phyloP scores from a whole-genome alignment of 805 yeast species.

The Candida multigemmis region DNA sequence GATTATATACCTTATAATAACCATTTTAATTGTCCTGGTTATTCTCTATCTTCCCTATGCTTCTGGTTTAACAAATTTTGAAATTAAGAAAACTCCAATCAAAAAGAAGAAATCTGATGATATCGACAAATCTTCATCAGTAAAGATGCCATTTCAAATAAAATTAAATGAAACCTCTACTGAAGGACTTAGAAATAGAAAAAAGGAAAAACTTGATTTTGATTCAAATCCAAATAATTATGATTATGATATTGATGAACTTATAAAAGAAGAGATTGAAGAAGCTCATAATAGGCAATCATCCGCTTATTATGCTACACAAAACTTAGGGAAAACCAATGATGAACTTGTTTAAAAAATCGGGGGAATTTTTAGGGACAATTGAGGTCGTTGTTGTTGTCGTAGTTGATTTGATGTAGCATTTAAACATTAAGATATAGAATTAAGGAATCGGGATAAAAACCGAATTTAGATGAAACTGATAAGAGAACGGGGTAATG shows the following conservation, averaged over 20 bases:
- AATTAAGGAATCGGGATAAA: no score
- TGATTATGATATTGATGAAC: conserved; percentile 36
- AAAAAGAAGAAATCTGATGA: conserved; percentile 2
- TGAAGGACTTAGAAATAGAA: conserved; percentile 17
- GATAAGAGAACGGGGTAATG: no score
- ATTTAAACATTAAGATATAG: no score
- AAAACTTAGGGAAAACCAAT: conserved; percentile 3
- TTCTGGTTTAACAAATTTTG: conserved; percentile 40
- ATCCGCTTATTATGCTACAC: conserved; percentile 2
- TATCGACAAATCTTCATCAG: conserved; percentile 11
- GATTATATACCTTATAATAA: conserved; percentile 30
- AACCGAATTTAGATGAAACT: no score
- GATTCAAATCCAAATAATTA: conserved; percentile 31
- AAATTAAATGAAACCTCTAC: conserved; percentile 16
- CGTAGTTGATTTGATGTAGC: no score
- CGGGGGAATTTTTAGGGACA: no score
- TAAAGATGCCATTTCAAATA: conserved; percentile 26
- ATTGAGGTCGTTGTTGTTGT: no score
- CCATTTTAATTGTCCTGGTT: conserved; percentile 32
- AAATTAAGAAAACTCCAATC: conserved; percentile 13
- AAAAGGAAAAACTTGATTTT: conserved; percentile 22
- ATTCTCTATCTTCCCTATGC: conserved; percentile 38
- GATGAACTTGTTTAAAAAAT: conserved; percentile 5
- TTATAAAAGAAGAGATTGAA: conserved; percentile 26
- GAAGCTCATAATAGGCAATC: no score